phyloP scores from a whole-genome alignment of 1,139 yeast species.

The Scheffersomyces illinoinensis region DNA sequence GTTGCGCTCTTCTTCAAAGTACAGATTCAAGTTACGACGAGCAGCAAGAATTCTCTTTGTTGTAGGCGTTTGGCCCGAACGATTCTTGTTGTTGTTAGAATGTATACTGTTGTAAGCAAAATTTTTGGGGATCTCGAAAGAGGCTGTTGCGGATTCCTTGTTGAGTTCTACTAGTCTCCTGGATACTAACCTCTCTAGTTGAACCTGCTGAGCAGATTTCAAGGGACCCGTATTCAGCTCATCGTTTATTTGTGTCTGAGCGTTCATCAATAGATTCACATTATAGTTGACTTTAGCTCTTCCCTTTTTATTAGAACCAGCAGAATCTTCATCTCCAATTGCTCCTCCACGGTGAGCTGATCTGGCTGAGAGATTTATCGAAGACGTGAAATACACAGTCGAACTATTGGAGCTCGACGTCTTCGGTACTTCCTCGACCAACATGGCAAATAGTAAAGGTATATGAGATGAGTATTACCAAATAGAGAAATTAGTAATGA shows the following conservation, averaged over 20 bases:
- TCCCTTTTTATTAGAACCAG: slow-evolving; percentile 21
- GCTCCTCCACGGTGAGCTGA: slow-evolving; percentile 22
- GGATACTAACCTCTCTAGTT: slow-evolving; percentile 41
- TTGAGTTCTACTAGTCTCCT: slow-evolving; percentile 39
- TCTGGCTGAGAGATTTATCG: slow-evolving; percentile 45
- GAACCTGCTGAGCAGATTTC: slow-evolving; percentile 46
- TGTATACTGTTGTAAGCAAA: slow-evolving; percentile 38
- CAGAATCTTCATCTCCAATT: slow-evolving; percentile 20
- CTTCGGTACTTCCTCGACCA: slow-evolving; percentile 50
- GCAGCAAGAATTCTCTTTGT: slow-evolving; percentile 48
- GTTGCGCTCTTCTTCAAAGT: slow-evolving; percentile 50
- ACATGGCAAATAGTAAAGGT: slow-evolving; percentile 21
- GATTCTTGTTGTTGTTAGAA: slow-evolving; percentile 24
- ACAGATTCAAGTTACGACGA: slow-evolving; percentile 45
- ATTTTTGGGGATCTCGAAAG: slow-evolving; percentile 45
- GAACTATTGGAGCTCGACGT: slow-evolving; percentile 31
- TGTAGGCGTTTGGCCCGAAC: slow-evolving; percentile 47
- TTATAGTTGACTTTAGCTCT: slow-evolving; percentile 49
- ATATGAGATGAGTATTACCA: background rate
- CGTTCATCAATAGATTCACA: slow-evolving; percentile 45
- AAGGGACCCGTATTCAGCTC: slow-evolving; percentile 33
- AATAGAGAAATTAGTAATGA: too few relatives aligned
- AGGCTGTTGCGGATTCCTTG: slow-evolving; percentile 29
- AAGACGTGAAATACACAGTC: slow-evolving; percentile 47
- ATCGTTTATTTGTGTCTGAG: slow-evolving; percentile 41